Base-by-base conservation (phyloP, 2,329 filamentous ascomycete genomes). In the Coniochaeta ligniaria region DNA sequence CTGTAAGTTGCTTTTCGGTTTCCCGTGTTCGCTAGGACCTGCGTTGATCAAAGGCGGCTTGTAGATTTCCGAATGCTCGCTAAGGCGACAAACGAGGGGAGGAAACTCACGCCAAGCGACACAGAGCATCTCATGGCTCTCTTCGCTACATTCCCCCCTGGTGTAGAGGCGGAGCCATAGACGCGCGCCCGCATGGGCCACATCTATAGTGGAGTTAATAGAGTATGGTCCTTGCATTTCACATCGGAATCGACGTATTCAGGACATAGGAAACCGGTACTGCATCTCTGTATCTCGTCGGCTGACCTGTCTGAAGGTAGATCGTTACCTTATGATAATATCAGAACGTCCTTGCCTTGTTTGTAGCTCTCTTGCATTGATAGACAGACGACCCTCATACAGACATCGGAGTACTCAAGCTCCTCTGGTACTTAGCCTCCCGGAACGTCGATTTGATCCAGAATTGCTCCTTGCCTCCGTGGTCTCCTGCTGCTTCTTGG, bases 121-220 rank as follows among this genome's bases (percentile, higher is more conserved):
- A 67, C 66, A 1, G 55, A 70, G 64, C 72, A 74, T 58, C 59
- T 74, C 43, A 74, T 75, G 73, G 69, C 71, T 5, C 60, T 75
- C 54, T 75, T 75, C 63, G 72, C 71, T 2, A 74, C 73, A 0
- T 74, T 73, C 43, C 71, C 73, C 1, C 70, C 71, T 5, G 69
- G 70, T 47, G 69, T 72, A n/a, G 70, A 72, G 50, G 71, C 70
- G 26, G 71, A 73, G 59, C 68, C 71, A 11, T 73, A 61, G 67
- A 33, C 20, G 7, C 7, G 22, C n/a, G 24, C 14, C 43, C 22
- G 43, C 43, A 26, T 26, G 11, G 43, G 43, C 26, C 43, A 47
- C 43, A 26, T 47, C 22, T 47, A 16, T 47, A 4, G 5, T 47
- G 6, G 20, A 9, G 20, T 26, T 12, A 47, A 4, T 41, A 47